Evolutionary conservation across 2,329 filamentous ascomycete genomes (phyloP), one percentile per base, ranked within the genome.

Genomic region (Fusarium newnesense): DNA sequence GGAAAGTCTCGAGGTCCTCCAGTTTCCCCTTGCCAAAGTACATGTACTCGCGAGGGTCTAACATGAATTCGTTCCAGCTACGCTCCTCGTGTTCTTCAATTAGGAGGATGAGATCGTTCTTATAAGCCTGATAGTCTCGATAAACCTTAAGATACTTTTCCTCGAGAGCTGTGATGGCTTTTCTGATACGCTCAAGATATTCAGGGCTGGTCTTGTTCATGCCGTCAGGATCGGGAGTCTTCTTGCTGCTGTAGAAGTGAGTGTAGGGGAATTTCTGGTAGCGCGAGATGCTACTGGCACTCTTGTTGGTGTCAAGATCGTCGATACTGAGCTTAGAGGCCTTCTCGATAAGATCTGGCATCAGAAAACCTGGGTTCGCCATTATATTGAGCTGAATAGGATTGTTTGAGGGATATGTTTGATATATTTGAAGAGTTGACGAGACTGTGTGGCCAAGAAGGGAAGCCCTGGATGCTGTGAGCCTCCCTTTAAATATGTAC

Each of bases 11-110:
- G 11, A 65, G 37, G 15, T 37, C 44, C 7, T 49, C 12, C 8
- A 65, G 7, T 21, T 65, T 36, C 3, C 34, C 18, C 9, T 30
- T 16, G 7, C n/a, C 7, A 21, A 60, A 10, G 30, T 12, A 7
- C 12, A 32, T 42, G 11, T 12, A n/a, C 6, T 21, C 10, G 11
- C n/a, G 30, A 24, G 69, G 70, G n/a, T 72, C 43, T 18, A 74
- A 54, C 9, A 73, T 47, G n/a, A 50, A 64, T 11, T 46, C 24
- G 39, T 75, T 75, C 69, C 69, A 75, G 19, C 42, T 36, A 37
- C 49, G 15, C 24, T 68, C 49, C 1, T 70, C 61, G 11, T 34
- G 5, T 15, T 36, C 21, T 34, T 75, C 72, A 18, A 36, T 5
- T 9, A 13, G 12, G 7, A 36, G 44, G 21, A 75, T 39, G 16